Percentiles rank a stretch among this genome's conserved stretches.
Evolutionary conservation across 352 stramenopile genomes (phyloP).

Genomic region (Nothophytophthora sp.): DNA sequence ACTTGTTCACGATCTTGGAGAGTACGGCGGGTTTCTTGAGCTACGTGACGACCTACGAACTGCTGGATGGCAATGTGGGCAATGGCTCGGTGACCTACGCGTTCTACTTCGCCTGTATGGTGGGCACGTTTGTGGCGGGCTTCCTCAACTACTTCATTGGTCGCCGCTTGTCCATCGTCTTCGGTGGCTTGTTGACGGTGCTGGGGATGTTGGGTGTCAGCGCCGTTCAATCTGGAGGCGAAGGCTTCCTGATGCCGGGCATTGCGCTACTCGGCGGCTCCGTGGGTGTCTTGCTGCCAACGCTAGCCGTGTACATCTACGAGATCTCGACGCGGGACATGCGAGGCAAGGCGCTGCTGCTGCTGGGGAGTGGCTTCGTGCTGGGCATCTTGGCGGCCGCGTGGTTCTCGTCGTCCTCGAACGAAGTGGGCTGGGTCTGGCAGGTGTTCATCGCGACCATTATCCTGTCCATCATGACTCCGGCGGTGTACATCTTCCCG

Average conservation of each 20-base stretch:
- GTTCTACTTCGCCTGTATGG: constrained; percentile 60
- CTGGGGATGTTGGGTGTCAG: constrained; percentile 75
- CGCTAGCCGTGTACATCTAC: constrained; percentile 84
- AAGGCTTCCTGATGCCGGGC: constrained; percentile 63
- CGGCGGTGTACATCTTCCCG: constrained; percentile 83
- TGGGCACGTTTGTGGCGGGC: constrained; percentile 51
- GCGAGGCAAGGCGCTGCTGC: constrained; percentile 77
- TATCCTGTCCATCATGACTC: constrained; percentile 79
- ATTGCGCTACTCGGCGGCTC: constrained; percentile 59
- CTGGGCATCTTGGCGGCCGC: constrained; percentile 58
- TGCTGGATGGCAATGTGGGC: constrained; percentile 60
- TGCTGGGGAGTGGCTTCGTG: constrained; percentile 73
- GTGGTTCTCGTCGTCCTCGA: constrained; percentile 72
- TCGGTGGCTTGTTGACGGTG: constrained; percentile 63
- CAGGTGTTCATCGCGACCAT: constrained; percentile 82
- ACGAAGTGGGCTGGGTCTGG: constrained; percentile 83
- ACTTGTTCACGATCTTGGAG: constrained; percentile 76
- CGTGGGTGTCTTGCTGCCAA: constrained; percentile 70
- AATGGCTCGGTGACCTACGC: constrained; percentile 69
- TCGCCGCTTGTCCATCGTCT: constrained; percentile 75
- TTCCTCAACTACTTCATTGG: constrained; percentile 74
- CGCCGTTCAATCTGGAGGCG: constrained; percentile 47
- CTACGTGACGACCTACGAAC: constrained; percentile 77
- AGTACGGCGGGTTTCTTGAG: constrained; percentile 75
- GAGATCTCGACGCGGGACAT: constrained; percentile 86